phyloP scores from a whole-genome alignment of 805 yeast genomes.

The Myxozyma neotropica region DNA sequence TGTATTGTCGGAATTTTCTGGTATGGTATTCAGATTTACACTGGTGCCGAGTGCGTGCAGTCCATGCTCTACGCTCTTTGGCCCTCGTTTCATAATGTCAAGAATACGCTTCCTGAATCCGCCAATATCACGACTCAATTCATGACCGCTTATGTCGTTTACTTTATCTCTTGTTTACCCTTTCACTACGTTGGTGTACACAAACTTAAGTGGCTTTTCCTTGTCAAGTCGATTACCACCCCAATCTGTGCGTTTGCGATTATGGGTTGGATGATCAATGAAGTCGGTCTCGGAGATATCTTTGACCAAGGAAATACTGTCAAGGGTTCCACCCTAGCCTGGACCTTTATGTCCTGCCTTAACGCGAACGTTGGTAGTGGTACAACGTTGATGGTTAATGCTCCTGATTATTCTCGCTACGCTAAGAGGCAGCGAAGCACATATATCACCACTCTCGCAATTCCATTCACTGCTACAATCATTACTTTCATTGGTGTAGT shows the following conservation, averaged over 20 bases:
- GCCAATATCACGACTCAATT: conserved; percentile 47
- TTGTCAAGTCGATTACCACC: conserved; percentile 74
- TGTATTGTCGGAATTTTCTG: conserved; percentile 64
- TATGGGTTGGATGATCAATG: conserved; percentile 69
- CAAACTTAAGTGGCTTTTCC: conserved; percentile 77
- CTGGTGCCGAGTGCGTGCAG: conserved; percentile 57
- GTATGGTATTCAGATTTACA: conserved; percentile 51
- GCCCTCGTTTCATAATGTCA: conserved; percentile 47
- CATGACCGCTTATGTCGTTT: conserved; percentile 75
- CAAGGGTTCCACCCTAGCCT: conserved; percentile 68
- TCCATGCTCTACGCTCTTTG: conserved; percentile 76
- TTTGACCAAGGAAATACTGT: conserved; percentile 69
- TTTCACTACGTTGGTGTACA: conserved; percentile 84
- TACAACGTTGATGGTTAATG: conserved; percentile 47
- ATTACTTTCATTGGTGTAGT: conserved; percentile 31
- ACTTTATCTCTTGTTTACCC: conserved; percentile 80
- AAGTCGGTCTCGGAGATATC: conserved; percentile 48
- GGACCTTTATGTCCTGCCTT: conserved; percentile 67
- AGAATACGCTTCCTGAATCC: conserved; percentile 46
- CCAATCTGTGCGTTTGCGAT: conserved; percentile 85
- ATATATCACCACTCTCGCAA: conserved; percentile 14
- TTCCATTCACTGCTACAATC: conserved; percentile 25
- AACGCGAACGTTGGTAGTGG: conserved; percentile 51
- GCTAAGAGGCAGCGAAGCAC: conserved; percentile 36
- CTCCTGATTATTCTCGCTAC: conserved; percentile 49